Percentiles rank a stretch among this genome's conserved stretches.
Evolutionary conservation across 306 rosid genomes (phyloP).

Genomic region (Benincasa hispida): DNA sequence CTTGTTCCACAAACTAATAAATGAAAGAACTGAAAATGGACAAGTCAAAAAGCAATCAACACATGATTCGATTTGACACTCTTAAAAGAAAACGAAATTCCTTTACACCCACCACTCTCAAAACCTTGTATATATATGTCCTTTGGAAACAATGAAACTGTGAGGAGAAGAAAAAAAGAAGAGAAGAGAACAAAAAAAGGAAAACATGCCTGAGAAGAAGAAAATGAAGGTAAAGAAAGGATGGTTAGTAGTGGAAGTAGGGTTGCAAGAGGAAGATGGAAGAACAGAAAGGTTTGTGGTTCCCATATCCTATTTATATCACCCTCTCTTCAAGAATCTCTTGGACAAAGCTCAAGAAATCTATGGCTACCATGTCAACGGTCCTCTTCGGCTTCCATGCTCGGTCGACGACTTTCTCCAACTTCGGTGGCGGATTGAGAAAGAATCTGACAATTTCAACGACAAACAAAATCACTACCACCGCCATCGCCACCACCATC

Average conservation of each 20-base stretch:
- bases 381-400: conserved; percentile 63
- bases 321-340: conserved; percentile 48
- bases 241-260: conserved; percentile 51
- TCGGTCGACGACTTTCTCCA: conserved; percentile 36
- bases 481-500: neutral
- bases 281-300: conserved; percentile 31
- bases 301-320: conserved; percentile 54
- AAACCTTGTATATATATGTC: neutral
- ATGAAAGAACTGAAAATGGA: neutral
- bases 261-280: conserved; percentile 40
- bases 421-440: neutral
- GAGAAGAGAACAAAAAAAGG: no score
- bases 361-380: conserved; percentile 59
- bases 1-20: neutral
- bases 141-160: neutral
- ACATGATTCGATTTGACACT: neutral
- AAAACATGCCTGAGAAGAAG: conserved; percentile 16
- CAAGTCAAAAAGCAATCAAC: neutral
- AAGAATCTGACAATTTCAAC: neutral
- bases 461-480: neutral
- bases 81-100: neutral
- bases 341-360: conserved; percentile 49
- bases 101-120: neutral
- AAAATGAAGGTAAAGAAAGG: conserved; percentile 76
- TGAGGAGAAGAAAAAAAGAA: neutral